Base-by-base conservation (phyloP, 2,329 filamentous ascomycete species). In the Calonectria honghensis region DNA sequence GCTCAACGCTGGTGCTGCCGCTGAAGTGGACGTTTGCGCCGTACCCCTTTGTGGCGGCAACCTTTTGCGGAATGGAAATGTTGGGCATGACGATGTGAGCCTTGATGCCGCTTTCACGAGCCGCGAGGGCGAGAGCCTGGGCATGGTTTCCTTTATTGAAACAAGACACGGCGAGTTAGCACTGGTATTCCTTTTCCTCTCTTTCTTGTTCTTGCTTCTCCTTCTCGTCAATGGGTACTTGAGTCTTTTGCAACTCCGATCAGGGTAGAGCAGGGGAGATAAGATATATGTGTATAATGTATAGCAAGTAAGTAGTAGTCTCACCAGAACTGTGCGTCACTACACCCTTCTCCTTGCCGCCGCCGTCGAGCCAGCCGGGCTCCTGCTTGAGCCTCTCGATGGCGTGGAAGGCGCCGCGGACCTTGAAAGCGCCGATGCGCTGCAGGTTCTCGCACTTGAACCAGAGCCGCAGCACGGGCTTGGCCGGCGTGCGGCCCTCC, bases 391-490 rank as follows among this genome's bases (percentile, higher is more conserved):
- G 85, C 72, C 94, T 86, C 80, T 92, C 90, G 48, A 98, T 83
- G 0, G 96, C 96, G 85, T 98, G 95, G 80, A 98, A 98, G 0
- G 96, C 96, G 6, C 96, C 97, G 9, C 96, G 89, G 20, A 93
- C 94, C 87, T 98, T 98, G 88, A 98, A 98, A 1, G 96, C 96
- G 67, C 96, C 97, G 70, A 97, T 92, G 70, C 93, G 92, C 87
- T 98, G 97, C 73, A 95, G 88, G 85, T 98, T 98, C 88, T 98
- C 96, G 85, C 95, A 97, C 87, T 98, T 98, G 91, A 98, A 98
- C 88, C 95, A 97, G 68, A 98, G 89, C 16, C 92, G 89, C 50
- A 98, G 87, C 65, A 86, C 91, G 0, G 95, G 95, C 5, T 83
- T 86, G 1, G 94, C 91, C 0, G 93, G 89, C n/a, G 83, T 81